phyloP scores from a whole-genome alignment of 2,329 filamentous ascomycete genomes.

The Lachnellula suecica region DNA sequence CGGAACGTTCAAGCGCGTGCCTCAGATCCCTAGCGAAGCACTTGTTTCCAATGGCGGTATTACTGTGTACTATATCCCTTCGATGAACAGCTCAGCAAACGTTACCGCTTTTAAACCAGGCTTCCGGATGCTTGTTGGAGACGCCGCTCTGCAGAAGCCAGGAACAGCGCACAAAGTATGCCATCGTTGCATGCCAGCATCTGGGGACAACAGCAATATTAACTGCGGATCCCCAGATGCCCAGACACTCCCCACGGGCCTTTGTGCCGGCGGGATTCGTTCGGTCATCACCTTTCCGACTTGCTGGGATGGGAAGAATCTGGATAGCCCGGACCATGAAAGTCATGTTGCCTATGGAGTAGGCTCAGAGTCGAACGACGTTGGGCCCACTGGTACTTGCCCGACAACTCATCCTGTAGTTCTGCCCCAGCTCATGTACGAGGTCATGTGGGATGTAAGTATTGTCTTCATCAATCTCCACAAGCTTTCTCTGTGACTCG shows the following conservation, averaged over 20 bases:
- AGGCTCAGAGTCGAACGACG: constrained; percentile 10
- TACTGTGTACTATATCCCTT: constrained; percentile 10
- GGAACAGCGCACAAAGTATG: constrained; percentile 15
- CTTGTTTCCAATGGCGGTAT: constrained; percentile 9
- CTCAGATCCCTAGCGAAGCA: constrained; percentile 9
- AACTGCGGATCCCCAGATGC: constrained; percentile 16
- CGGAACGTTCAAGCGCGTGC: constrained; percentile 11
- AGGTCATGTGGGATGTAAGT: constrained; percentile 47
- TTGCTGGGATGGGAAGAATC: constrained; percentile 19
- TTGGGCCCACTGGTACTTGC: constrained; percentile 16
- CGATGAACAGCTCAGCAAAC: constrained; percentile 1
- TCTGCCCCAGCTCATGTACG: constrained; percentile 48
- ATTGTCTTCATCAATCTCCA: constrained; percentile 17
- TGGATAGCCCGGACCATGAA: too few relatives aligned
- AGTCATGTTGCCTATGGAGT: constrained; percentile 13
- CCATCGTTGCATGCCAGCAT: constrained; percentile 19
- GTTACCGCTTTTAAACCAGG: constrained; percentile 16
- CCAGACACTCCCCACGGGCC: constrained; percentile 11
- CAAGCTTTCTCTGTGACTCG: not conserved
- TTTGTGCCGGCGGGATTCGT: constrained; percentile 15
- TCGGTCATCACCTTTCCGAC: constrained; percentile 18
- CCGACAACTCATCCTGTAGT: constrained; percentile 41
- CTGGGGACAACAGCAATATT: constrained; percentile 19
- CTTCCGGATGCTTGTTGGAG: constrained; percentile 17
- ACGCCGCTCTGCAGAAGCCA: constrained; percentile 10